Base-by-base conservation (phyloP, 768 basidiomycete genomes). In the Mycena galericulata region DNA sequence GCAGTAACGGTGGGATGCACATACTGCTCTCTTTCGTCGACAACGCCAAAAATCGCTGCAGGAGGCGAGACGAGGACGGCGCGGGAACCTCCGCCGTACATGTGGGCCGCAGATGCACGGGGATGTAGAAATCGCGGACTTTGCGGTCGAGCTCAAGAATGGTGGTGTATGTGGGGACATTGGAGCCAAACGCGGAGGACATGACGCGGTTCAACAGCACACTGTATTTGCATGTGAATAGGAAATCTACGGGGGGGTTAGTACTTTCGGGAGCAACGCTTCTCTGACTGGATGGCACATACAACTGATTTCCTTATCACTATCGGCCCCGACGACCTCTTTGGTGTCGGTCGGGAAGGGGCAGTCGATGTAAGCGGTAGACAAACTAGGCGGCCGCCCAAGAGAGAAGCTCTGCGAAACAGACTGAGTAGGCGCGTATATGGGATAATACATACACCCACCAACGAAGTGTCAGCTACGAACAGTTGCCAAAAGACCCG, bases 401-500 rank as follows among this genome's bases (percentile, higher is more conserved):
- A 88, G 83, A 34, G 82, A 81, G 68, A 90, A 88, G 68, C 89
- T 90, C 91, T 92, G 53, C 18, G 34, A 11, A 29, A 4, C 3
- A 38, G 14, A 54, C 18, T 64, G 9, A 62, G 51, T 36, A 30
- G 50, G 45, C 20, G 18, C 34, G 17, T 58, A 27, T 10, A 24
- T 24, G 20, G 47, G 11, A 68, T 62, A 15, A 14, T 14, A 14
- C 2, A 34, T 29, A 60, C 18, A 70, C 79, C 51, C 72, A 93
- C 92, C 41, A 86, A 77, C 84, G 87, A 88, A 0, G 89, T 88
- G 72, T 93, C 92, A 30, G 86, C 74, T 27, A 81, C 71, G 72
- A 90, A 92, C n/a, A 92, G 75, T 53, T 90, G 87, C 90, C 91
- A 94, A 74, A 92, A 92, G 14, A 90, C 78, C 24, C 81, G 81